Percentiles rank a stretch among this genome's conserved stretches.
phyloP scores from a whole-genome alignment of 108 stramenopile species.

The Fistulifera solaris region DNA sequence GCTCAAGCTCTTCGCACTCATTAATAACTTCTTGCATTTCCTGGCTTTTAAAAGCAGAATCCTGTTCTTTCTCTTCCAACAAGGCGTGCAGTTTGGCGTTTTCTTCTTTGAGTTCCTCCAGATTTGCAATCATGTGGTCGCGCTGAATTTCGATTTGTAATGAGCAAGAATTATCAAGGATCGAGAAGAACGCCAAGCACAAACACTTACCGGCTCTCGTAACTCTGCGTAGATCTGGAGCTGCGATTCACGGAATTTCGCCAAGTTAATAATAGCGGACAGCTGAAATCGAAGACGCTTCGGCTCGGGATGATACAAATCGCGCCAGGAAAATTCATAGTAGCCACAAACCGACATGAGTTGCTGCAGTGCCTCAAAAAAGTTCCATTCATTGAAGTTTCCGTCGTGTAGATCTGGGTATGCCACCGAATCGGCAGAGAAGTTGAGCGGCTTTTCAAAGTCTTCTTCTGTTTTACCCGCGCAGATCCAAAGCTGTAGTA shows the following conservation, averaged over 20 bases:
- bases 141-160: slow-evolving; percentile 19
- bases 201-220: slow-evolving; percentile 29
- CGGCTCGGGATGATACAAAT: slow-evolving; percentile 55
- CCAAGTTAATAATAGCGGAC: slow-evolving; percentile 90
- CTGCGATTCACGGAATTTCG: slow-evolving; percentile 88
- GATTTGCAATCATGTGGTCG: slow-evolving; percentile 35
- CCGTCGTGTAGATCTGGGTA: slow-evolving; percentile 84
- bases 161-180: slow-evolving; percentile 3
- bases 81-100: slow-evolving; percentile 40
- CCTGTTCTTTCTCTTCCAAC: slow-evolving; percentile 23
- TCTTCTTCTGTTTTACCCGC: slow-evolving; percentile 46
- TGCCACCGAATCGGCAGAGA: background rate
- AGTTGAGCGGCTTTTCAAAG: slow-evolving; percentile 12
- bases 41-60: slow-evolving; percentile 29
- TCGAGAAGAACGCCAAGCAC: background rate
- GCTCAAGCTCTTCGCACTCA: slow-evolving; percentile 76
- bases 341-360: slow-evolving; percentile 83
- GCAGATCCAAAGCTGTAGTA: slow-evolving; percentile 40
- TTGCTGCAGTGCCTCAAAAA: slow-evolving; percentile 63
- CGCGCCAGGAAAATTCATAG: slow-evolving; percentile 83
- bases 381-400: slow-evolving; percentile 70
- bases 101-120: slow-evolving; percentile 63
- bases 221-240: slow-evolving; percentile 59
- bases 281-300: slow-evolving; percentile 82
- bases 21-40: slow-evolving; percentile 47